Evolutionary conservation across 768 basidiomycete genomes (phyloP).

Genomic region (Daedaleopsis nitida): DNA sequence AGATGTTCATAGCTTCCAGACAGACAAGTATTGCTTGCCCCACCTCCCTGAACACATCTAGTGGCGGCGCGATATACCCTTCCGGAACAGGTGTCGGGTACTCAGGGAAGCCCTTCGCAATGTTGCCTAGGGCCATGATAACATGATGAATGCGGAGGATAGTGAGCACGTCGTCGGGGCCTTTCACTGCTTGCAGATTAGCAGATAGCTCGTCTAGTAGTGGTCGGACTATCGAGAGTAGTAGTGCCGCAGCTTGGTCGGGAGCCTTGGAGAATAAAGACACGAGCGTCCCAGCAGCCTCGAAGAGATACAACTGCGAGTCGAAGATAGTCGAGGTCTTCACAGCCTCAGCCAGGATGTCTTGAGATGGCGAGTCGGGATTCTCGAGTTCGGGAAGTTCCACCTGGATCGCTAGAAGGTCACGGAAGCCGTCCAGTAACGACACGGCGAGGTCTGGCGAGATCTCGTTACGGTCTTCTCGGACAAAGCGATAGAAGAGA

Average conservation of each 20-base stretch:
- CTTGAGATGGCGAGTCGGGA: slow-evolving; percentile 51
- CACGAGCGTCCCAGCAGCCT: slow-evolving; percentile 83
- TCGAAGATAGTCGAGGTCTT: slow-evolving; percentile 74
- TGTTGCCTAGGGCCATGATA: slow-evolving; percentile 91
- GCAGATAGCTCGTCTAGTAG: slow-evolving; percentile 74
- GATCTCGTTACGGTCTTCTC: slow-evolving; percentile 78
- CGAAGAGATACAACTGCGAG: slow-evolving; percentile 92
- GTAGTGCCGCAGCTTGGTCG: slow-evolving; percentile 65
- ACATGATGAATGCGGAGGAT: slow-evolving; percentile 89
- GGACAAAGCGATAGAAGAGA: slow-evolving; percentile 90
- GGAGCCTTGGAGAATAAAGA: slow-evolving; percentile 70
- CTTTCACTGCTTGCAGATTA: slow-evolving; percentile 54
- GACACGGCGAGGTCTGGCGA: slow-evolving; percentile 67
- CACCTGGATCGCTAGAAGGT: slow-evolving; percentile 75
- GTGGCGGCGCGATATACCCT: slow-evolving; percentile 67
- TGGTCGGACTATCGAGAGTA: slow-evolving; percentile 81
- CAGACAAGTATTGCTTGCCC: slow-evolving; percentile 87
- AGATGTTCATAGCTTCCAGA: slow-evolving; percentile 84
- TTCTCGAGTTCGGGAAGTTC: slow-evolving; percentile 79
- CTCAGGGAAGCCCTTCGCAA: slow-evolving; percentile 96
- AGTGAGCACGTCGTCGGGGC: slow-evolving; percentile 67
- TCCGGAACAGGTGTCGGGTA: slow-evolving; percentile 70
- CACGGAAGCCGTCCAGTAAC: slow-evolving; percentile 74
- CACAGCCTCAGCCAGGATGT: slow-evolving; percentile 79
- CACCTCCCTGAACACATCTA: slow-evolving; percentile 81